Base-by-base conservation (phyloP, 2,329 filamentous ascomycete species). In the Monosporascus sp. region DNA sequence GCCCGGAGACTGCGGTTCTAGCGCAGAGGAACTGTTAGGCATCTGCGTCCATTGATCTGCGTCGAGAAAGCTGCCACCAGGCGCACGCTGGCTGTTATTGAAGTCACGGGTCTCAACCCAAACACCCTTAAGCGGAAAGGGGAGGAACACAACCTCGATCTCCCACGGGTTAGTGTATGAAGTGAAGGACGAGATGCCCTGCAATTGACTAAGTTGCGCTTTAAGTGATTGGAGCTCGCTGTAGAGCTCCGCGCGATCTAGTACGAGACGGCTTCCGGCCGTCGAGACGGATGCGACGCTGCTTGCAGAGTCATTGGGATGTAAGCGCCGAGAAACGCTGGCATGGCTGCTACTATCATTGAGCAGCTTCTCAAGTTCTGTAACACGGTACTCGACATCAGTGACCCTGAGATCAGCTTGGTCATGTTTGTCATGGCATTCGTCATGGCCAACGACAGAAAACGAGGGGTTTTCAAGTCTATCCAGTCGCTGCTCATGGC, bases 121-220 rank as follows among this genome's bases (percentile, higher is more conserved):
- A 6, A 84, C 61, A 22, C 74, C 76, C 59, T 77, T 80, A 6
- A 84, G 69, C 1, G 78, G 75, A 66, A 89, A 93, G 1, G 89
- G 89, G 7, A 92, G 67, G 53, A 91, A 83, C 1, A 92, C 83
- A 5, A 92, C 85, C 63, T 92, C 88, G 2, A 93, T 73, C 58
- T 88, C 81, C 86, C 88, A 91, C 0, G 88, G 86, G 41, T 81
- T 76, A 43, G 71, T 69, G 27, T 75, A 74, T 0, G 86, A 83
- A n/a, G 88, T 87, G 31, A 83, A 68, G 9, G 79, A 72, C 6
- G 78, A 76, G 14, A 65, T 49, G 11, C 67, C 64, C 65, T 88
- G 84, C 9, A 89, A 73, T 44, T 80, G 74, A 31, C 73, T 68
- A 48, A 83, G 70, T 55, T 80, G 77, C 3, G 75, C 72, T 57